phyloP scores from a whole-genome alignment of 345 rosid species.

The Tarenaya hassleriana region DNA sequence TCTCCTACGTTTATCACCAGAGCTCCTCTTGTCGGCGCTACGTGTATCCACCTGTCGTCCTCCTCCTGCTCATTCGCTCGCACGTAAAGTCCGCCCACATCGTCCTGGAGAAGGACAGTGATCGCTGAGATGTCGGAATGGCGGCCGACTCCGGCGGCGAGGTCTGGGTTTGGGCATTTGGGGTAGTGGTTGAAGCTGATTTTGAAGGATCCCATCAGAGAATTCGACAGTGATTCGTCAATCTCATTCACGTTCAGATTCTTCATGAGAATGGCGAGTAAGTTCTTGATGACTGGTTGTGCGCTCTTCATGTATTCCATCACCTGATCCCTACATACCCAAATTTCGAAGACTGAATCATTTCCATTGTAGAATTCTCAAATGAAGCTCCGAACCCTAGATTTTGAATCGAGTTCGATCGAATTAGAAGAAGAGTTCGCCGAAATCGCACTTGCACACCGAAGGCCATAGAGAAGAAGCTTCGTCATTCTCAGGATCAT shows the following conservation, averaged over 20 bases:
- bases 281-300: too few species aligned
- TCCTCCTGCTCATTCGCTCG: conserved; percentile 14
- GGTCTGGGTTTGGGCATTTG: conserved; percentile 29
- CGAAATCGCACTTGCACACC: conserved; percentile 11
- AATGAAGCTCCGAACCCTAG: too few species aligned
- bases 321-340: too few species aligned
- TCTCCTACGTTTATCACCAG: conserved; percentile 25
- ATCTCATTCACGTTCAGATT: conserved; percentile 21
- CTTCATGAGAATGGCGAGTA: conserved; percentile 29
- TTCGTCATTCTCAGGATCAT: neutral
- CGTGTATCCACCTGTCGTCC: conserved; percentile 21
- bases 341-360: too few species aligned
- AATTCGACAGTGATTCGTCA: conserved; percentile 12
- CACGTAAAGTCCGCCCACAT: conserved; percentile 28
- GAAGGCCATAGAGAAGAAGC: conserved; percentile 16
- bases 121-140: conserved; percentile 25
- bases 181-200: conserved; percentile 30
- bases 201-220: conserved; percentile 23
- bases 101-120: conserved; percentile 30
- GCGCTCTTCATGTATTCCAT: too few species aligned
- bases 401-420: too few species aligned
- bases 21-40: conserved; percentile 21
- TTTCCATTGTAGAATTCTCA: too few species aligned
- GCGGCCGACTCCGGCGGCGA: conserved; percentile 25
- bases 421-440: neutral